phyloP scores from a whole-genome alignment of 805 yeast species.

The Saturnispora mendoncae region DNA sequence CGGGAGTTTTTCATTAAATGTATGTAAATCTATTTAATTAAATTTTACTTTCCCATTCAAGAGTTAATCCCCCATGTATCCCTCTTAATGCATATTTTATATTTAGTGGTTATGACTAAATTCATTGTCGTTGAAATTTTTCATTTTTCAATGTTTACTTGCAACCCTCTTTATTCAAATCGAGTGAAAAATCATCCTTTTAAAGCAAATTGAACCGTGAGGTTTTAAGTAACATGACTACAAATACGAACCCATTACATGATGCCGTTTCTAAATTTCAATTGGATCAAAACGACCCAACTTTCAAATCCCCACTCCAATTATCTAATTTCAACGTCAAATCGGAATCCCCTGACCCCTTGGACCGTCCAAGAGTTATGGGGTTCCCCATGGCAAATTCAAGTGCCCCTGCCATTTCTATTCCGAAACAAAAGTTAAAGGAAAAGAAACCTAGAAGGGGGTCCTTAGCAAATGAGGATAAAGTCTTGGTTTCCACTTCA shows the following conservation, averaged over 20 bases:
- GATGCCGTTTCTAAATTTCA: background rate
- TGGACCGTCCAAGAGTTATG: background rate
- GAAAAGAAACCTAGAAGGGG: slow-evolving; percentile 9
- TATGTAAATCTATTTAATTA: no score
- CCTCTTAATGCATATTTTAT: no score
- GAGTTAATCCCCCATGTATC: no score
- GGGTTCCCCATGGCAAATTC: background rate
- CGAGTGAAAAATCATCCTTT: background rate
- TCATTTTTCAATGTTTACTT: background rate
- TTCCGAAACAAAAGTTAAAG: background rate
- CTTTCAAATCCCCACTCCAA: background rate
- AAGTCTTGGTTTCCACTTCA: slow-evolving; percentile 50
- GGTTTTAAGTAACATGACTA: no score
- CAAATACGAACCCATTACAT: background rate
- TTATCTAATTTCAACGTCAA: background rate
- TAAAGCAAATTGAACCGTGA: background rate
- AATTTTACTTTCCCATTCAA: no score
- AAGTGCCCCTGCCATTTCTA: background rate
- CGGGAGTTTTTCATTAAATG: background rate
- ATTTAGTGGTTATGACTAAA: background rate
- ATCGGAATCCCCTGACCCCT: background rate
- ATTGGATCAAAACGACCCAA: background rate
- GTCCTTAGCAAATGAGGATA: slow-evolving; percentile 19
- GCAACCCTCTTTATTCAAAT: background rate
- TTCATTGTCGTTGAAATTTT: background rate